Conservation (phyloP, 2,329 filamentous ascomycete genomes). For the Monilinia fructicola region DNA sequence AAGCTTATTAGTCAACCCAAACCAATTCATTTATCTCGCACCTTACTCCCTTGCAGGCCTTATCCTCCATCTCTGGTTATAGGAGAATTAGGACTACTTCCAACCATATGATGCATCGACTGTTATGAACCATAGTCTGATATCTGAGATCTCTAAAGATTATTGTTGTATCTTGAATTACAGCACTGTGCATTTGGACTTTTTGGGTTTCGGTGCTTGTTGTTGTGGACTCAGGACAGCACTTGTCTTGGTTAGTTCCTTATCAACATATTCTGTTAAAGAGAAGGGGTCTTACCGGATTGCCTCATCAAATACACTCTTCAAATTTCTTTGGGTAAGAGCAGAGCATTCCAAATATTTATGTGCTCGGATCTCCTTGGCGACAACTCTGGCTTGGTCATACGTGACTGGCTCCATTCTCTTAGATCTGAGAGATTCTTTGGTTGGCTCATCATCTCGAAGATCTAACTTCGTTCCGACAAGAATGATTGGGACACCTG, state of each 20-base stretch:
- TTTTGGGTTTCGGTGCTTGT: slow-evolving; percentile 57
- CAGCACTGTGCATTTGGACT: slow-evolving; percentile 68
- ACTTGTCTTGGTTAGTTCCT: slow-evolving; percentile 44
- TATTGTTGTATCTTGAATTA: slow-evolving; percentile 40
- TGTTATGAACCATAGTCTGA: neutral
- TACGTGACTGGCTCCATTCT: slow-evolving; percentile 97
- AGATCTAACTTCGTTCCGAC: slow-evolving; percentile 97
- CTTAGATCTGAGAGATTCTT: slow-evolving; percentile 81
- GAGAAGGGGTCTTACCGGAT: slow-evolving; percentile 71
- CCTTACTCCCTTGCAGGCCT: slow-evolving; percentile 9
- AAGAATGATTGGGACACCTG: slow-evolving; percentile 91
- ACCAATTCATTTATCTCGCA: slow-evolving; percentile 13
- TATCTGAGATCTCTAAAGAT: neutral
- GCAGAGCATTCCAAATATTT: slow-evolving; percentile 99
- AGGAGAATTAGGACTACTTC: neutral
- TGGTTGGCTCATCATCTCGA: slow-evolving; percentile 80
- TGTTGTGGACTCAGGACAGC: slow-evolving; percentile 71
- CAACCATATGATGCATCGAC: slow-evolving; percentile 4
- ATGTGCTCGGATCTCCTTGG: slow-evolving; percentile 91
- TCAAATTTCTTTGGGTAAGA: slow-evolving; percentile 91
- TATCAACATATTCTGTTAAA: neutral
- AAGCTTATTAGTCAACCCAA: slow-evolving; percentile 14
- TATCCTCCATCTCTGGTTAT: neutral
- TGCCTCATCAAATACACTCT: slow-evolving; percentile 98
- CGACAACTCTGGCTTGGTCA: slow-evolving; percentile 83